Evolutionary conservation across 148 eudicot species (phyloP), one percentile per base, ranked within the genome.

Genomic region (Chenopodium formosanum): DNA sequence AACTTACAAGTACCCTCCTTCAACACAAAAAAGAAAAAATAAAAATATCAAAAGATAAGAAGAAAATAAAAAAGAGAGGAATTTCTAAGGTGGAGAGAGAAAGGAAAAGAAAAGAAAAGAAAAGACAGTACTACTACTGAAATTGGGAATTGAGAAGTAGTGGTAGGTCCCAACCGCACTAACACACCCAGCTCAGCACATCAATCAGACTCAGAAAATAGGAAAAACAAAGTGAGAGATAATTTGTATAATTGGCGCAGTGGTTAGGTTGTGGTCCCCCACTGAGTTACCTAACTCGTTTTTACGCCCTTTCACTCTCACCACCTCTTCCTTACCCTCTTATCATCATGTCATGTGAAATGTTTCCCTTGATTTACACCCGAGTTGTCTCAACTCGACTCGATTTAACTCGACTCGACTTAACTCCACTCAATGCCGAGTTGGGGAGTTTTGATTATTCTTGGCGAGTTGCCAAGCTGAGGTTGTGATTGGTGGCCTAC

Each of bases 401-500:
- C 13, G 7, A 32, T 32, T 4, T 2, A 32, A 34, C 7, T 37
- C 5, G 44, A 37, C 56, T 50, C 50, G 34, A 25, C 11, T 17
- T 9, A 6, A n/a, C 78, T 40, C 47, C 46, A 65, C 75, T 79
- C 69, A 80, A 52, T 48, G 50, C 0, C 68, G 78, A 80, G 78
- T 81, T 29, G 44, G 25, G 67, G 72, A 44, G 79, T 75, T 9
- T 22, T 34, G 7, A 23, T 48, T 11, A n/a, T 48, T 81, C 17
- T 53, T 78, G 63, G 76, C 70, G 74, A 87, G 86, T 86, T 88
- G 94, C 99, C 99, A 96, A 11, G 99, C 99, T 2, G 99, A 96
- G 66, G 99, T 92, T 31, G 99, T 92, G 44, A 96, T 94, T n/a
- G 94, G 89, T n/a, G 99, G 94, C 40, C 99, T 82, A 0, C 90